Percentiles rank a stretch among this genome's conserved stretches.
Evolutionary conservation across 2,329 filamentous ascomycete species (phyloP).

Genomic region (Chrysoporthe cubensis): DNA sequence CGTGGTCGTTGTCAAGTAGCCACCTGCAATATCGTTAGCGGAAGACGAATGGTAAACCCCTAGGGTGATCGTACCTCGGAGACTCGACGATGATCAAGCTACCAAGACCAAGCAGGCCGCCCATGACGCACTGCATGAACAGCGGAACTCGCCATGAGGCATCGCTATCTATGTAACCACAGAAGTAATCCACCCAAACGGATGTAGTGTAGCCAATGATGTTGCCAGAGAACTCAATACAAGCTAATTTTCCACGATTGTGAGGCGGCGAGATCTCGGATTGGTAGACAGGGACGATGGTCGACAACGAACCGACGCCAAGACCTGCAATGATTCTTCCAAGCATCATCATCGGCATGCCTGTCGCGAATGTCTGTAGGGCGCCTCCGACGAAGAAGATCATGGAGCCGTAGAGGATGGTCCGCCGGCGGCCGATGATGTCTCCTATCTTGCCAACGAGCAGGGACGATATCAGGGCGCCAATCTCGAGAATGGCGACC

Average conservation of each 20-base stretch:
- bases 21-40: constrained; percentile 63
- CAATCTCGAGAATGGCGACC: constrained; percentile 95
- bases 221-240: constrained; percentile 97
- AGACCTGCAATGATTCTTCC: constrained; percentile 84
- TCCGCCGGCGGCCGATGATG: constrained; percentile 83
- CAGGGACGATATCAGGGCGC: constrained; percentile 88
- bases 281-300: constrained; percentile 92
- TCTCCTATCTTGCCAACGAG: constrained; percentile 88
- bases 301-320: constrained; percentile 85
- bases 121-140: constrained; percentile 94
- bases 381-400: constrained; percentile 86
- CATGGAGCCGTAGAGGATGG: constrained; percentile 90
- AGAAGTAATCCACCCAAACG: constrained; percentile 98
- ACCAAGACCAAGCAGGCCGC: constrained; percentile 78
- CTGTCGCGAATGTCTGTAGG: constrained; percentile 78
- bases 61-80: constrained; percentile 66
- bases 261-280: constrained; percentile 96
- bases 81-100: constrained; percentile 96
- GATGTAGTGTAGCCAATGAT: constrained; percentile 95
- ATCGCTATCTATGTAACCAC: constrained; percentile 83
- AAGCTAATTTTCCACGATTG: constrained; percentile 92
- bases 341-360: constrained; percentile 87
- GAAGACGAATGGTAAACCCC: constrained; percentile 14
- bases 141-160: constrained; percentile 90
- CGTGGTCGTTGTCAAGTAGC: constrained; percentile 96